A percentile compares a stretch with the other conserved stretches of the same genome.
These are phyloP conservation scores for Orbilia oligospora DNA, from an alignment of 2,329 filamentous ascomycete genomes.

Conservation along the genomic window DNA sequence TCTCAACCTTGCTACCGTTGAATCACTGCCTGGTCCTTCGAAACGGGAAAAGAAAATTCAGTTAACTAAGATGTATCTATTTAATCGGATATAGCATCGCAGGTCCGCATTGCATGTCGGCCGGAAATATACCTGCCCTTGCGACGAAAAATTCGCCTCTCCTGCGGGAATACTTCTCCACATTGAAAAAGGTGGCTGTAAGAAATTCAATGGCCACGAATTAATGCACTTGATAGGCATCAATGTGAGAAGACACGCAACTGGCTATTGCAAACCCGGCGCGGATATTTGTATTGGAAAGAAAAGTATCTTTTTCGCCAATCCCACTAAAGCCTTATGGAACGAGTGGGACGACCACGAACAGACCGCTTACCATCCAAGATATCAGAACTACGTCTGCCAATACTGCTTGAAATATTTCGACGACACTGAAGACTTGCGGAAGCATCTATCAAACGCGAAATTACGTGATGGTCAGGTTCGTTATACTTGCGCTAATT, in stretches of 20 bases:
- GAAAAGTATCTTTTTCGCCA: background rate
- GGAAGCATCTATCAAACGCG: background rate
- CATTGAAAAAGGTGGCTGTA: conserved; percentile 11
- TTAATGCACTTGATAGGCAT: background rate
- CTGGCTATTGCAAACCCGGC: background rate
- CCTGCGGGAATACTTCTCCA: conserved; percentile 19
- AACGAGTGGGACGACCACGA: background rate
- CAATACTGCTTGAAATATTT: background rate
- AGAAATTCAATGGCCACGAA: background rate
- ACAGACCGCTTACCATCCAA: background rate
- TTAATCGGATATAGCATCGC: background rate
- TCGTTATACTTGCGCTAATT: conserved; percentile 7
- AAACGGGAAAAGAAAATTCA: too few relatives aligned
- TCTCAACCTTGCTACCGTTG: too few relatives aligned
- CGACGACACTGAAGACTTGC: background rate
- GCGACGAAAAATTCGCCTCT: background rate
- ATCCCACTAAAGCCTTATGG: background rate
- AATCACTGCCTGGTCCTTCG: too few relatives aligned
- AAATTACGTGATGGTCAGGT: background rate
- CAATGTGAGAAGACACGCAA: background rate
- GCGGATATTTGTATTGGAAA: background rate
- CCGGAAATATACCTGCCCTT: background rate
- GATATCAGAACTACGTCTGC: background rate
- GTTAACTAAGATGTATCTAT: background rate
- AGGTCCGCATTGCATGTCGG: background rate